Evolutionary conservation across 345 rosid species (phyloP).

Genomic region (Barbarea vulgaris): DNA sequence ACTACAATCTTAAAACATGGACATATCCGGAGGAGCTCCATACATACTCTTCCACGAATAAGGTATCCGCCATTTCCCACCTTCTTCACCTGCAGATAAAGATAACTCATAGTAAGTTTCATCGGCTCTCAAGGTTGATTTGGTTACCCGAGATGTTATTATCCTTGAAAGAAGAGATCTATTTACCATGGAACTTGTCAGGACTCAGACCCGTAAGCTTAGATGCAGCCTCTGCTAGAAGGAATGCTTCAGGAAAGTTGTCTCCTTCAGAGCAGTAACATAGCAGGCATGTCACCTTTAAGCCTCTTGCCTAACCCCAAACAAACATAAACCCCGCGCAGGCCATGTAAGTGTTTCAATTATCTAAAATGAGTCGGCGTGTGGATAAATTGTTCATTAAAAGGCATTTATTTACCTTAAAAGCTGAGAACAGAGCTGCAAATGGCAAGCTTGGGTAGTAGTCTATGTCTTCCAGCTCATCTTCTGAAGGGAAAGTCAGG

Average conservation of each 20-base stretch:
- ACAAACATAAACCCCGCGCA: constrained; percentile 14
- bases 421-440: constrained; percentile 85
- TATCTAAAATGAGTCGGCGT: not conserved
- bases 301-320: constrained; percentile 69
- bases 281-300: constrained; percentile 79
- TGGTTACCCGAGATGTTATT: not conserved
- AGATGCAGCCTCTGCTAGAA: constrained; percentile 73
- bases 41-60: constrained; percentile 83
- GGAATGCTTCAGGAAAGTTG: constrained; percentile 75
- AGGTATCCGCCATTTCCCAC: constrained; percentile 65
- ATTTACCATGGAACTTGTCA: constrained; percentile 49
- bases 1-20: constrained; percentile 59
- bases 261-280: constrained; percentile 98
- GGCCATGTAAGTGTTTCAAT: not conserved
- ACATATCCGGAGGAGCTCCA: constrained; percentile 89
- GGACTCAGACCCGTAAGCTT: constrained; percentile 54
- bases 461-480: constrained; percentile 87
- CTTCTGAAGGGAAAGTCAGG: constrained; percentile 57
- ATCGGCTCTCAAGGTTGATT: not conserved
- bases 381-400: not conserved
- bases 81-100: constrained; percentile 56
- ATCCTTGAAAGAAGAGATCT: constrained; percentile 23
- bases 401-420: constrained; percentile 55
- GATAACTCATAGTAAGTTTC: not conserved
- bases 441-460: constrained; percentile 93